Conservation (phyloP, 225 moss, liverwort and hornwort genomes). For the Asterella californica region DNA sequence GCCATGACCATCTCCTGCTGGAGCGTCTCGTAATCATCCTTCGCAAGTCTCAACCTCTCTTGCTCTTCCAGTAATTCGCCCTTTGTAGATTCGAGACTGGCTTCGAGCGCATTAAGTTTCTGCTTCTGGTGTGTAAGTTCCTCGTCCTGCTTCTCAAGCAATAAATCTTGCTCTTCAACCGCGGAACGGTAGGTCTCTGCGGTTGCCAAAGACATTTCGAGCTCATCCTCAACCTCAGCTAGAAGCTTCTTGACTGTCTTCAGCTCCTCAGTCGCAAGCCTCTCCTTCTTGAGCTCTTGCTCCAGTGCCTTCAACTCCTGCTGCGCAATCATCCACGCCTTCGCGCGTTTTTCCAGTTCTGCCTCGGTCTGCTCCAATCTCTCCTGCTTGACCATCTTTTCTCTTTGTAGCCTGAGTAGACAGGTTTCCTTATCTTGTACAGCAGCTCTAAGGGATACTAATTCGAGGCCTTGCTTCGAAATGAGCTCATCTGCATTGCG, state of each 20-base stretch:
- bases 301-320: conserved; percentile 38
- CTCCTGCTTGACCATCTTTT: conserved; percentile 34
- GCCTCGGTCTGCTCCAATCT: conserved; percentile 36
- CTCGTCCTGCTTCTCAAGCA: conserved; percentile 38
- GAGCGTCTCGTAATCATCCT: conserved; percentile 22
- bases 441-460: conserved; percentile 23
- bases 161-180: conserved; percentile 34
- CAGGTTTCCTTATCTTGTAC: conserved; percentile 38
- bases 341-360: conserved; percentile 32
- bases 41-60: conserved; percentile 16
- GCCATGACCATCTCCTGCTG: conserved; percentile 26
- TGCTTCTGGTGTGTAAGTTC: conserved; percentile 26
- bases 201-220: conserved; percentile 35
- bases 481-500: conserved; percentile 31
- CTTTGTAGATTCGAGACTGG: conserved; percentile 22
- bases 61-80: conserved; percentile 29
- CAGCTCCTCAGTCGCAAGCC: conserved; percentile 27
- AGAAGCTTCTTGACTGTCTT: conserved; percentile 35
- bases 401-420: conserved; percentile 25
- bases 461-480: conserved; percentile 32
- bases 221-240: conserved; percentile 41
- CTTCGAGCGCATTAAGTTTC: conserved; percentile 25
- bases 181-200: conserved; percentile 32
- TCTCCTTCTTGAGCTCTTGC: conserved; percentile 33
- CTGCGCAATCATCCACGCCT: conserved; percentile 41